Conservation (phyloP, 352 stramenopile species). For the Globisporangium canariense region DNA sequence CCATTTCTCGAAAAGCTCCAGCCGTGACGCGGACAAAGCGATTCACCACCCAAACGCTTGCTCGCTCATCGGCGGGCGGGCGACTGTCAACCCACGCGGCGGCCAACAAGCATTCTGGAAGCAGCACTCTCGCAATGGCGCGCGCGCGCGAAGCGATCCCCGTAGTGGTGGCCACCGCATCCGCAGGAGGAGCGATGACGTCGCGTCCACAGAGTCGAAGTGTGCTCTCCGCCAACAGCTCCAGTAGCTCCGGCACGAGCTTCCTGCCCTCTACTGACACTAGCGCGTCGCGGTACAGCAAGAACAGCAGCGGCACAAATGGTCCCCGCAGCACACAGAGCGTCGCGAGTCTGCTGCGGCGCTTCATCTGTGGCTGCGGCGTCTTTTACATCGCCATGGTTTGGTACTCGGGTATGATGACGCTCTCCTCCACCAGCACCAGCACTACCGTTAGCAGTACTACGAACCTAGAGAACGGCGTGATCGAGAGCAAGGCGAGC, state of each 20-base stretch:
- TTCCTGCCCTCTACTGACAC: conserved; percentile 8
- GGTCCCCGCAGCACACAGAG: neutral
- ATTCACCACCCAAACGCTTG: neutral
- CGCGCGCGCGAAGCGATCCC: neutral
- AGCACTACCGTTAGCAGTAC: neutral
- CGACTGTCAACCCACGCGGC: neutral
- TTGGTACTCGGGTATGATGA: conserved; percentile 23
- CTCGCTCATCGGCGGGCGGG: too few relatives aligned
- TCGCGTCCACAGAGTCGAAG: conserved; percentile 1
- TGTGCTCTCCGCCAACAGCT: neutral
- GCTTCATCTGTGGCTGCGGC: conserved; percentile 22
- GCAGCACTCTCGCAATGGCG: neutral
- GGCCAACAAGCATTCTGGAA: neutral
- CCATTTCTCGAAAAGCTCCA: too few relatives aligned
- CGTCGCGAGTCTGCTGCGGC: conserved; percentile 14
- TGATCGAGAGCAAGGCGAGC: neutral
- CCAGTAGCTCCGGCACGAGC: conserved; percentile 1
- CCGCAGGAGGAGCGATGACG: neutral
- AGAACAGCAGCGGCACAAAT: neutral
- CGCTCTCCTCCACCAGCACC: neutral
- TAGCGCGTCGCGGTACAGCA: neutral
- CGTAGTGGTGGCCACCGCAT: neutral
- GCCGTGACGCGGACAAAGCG: neutral
- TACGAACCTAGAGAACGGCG: neutral
- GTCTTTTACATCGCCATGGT: conserved; percentile 24